Conservation (phyloP, 116 monocot species). For the Zostera marina region DNA sequence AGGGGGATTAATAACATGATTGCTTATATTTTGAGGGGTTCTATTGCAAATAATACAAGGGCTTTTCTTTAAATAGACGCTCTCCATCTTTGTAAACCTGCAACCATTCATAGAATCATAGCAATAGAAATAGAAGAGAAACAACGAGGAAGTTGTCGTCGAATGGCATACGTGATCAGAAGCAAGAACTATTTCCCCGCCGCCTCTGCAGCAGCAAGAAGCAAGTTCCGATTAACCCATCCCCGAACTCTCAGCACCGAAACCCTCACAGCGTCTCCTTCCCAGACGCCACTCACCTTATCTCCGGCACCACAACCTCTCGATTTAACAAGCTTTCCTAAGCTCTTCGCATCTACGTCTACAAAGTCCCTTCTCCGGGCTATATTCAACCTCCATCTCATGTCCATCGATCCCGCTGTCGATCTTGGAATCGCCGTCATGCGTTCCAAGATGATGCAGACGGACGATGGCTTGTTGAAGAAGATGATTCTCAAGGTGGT, state of each 20-base stretch:
- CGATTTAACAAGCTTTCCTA: slow-evolving; percentile 30
- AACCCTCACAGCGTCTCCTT: neutral
- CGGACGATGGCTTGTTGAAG: slow-evolving; percentile 2
- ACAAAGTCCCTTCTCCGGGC: slow-evolving; percentile 21
- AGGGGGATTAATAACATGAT: too few species aligned
- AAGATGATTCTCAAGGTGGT: slow-evolving; percentile 21
- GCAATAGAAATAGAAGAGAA: too few species aligned
- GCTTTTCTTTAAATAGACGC: too few species aligned
- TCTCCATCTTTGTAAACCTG: too few species aligned
- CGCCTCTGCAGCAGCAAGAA: too few species aligned
- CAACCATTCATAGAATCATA: too few species aligned
- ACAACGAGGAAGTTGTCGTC: too few species aligned
- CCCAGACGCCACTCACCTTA: neutral
- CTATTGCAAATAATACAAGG: too few species aligned
- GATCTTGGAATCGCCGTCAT: slow-evolving; percentile 22
- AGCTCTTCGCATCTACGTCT: slow-evolving; percentile 34
- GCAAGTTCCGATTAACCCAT: neutral
- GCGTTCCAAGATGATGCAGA: slow-evolving; percentile 12
- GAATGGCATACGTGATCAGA: too few species aligned
- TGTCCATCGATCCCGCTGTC: slow-evolving; percentile 22
- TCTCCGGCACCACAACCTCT: slow-evolving; percentile 5
- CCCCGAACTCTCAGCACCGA: neutral
- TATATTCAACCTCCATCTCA: slow-evolving; percentile 44
- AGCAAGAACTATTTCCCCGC: too few species aligned
- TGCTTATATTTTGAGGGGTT: too few species aligned